Percentiles rank a stretch among this genome's conserved stretches.
Conservation (phyloP, 179 eudicot genomes). For the Pouteria campechiana region DNA sequence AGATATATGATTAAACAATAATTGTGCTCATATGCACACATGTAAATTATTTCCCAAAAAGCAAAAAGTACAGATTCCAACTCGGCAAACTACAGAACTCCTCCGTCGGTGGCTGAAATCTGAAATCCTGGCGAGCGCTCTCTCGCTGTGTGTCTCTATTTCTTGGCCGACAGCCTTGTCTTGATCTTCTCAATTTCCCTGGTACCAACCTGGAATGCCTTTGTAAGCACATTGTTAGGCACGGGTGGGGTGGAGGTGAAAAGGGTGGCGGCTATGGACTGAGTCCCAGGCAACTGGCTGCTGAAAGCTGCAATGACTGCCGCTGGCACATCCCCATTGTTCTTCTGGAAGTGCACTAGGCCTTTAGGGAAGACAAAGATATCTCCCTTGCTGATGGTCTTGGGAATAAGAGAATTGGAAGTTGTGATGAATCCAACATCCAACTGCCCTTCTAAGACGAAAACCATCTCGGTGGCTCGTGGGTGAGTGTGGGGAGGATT, state of each 20-base stretch:
- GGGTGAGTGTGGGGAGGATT: conserved; percentile 59
- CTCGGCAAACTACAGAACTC: no score
- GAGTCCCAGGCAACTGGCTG: conserved; percentile 51
- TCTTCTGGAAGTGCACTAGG: conserved; percentile 49
- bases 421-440: conserved; percentile 44
- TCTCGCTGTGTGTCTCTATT: no score
- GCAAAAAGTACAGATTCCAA: no score
- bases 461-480: conserved; percentile 47
- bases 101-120: no score
- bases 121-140: no score
- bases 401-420: conserved; percentile 31
- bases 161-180: conserved; percentile 32
- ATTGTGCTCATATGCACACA: no score
- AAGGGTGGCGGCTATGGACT: conserved; percentile 32
- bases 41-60: no score
- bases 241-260: conserved; percentile 43
- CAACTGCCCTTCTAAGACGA: conserved; percentile 32
- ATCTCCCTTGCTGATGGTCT: conserved; percentile 38
- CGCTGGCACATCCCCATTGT: conserved; percentile 34
- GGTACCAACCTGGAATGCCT: conserved; percentile 42
- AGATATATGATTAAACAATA: no score
- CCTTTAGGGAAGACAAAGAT: conserved; percentile 43
- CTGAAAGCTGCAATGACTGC: conserved; percentile 45
- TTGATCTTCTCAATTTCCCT: conserved; percentile 39
- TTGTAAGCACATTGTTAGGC: conserved; percentile 36